These are phyloP conservation scores for Phytophthora vignae DNA, from an alignment of 352 stramenopile species.

Conservation along the genomic window DNA sequence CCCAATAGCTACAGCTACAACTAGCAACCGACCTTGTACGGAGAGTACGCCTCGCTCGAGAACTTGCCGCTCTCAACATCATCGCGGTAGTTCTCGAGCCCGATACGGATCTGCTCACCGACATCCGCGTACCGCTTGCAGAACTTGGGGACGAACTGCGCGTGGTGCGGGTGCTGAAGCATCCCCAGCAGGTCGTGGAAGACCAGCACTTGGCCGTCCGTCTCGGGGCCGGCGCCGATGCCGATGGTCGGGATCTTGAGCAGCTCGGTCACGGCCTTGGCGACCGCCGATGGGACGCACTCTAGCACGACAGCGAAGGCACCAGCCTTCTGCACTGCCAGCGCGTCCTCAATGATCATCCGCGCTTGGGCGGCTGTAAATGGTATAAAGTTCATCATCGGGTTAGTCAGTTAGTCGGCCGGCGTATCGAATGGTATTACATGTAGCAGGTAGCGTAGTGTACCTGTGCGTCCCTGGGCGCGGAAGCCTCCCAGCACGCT, in stretches of 20 bases:
- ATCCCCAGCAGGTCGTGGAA: conserved; percentile 99
- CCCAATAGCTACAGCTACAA: not conserved
- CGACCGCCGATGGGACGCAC: conserved; percentile 90
- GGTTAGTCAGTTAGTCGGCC: not conserved
- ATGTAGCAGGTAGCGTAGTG: not conserved
- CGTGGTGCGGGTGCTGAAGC: conserved; percentile 98
- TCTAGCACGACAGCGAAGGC: conserved; percentile 95
- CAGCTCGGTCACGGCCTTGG: conserved; percentile 93
- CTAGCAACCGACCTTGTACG: conserved; percentile 88
- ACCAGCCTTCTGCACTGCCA: conserved; percentile 95
- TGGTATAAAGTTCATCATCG: not conserved
- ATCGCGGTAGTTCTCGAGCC: conserved; percentile 95
- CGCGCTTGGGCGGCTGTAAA: conserved; percentile 74
- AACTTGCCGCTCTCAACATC: conserved; percentile 97
- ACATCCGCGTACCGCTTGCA: conserved; percentile 98
- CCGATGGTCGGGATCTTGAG: conserved; percentile 98
- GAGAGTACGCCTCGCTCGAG: conserved; percentile 93
- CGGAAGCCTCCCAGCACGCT: conserved; percentile 97
- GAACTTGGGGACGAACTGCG: conserved; percentile 96
- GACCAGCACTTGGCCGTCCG: conserved; percentile 97
- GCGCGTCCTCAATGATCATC: conserved; percentile 96
- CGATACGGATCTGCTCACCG: conserved; percentile 93
- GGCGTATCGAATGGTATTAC: too few relatives aligned
- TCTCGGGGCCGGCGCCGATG: conserved; percentile 96
- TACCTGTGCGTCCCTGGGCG: conserved; percentile 95